Evolutionary conservation across 225 moss, liverwort and hornwort genomes (phyloP).

Genomic region (Antitrichia curtipendula): DNA sequence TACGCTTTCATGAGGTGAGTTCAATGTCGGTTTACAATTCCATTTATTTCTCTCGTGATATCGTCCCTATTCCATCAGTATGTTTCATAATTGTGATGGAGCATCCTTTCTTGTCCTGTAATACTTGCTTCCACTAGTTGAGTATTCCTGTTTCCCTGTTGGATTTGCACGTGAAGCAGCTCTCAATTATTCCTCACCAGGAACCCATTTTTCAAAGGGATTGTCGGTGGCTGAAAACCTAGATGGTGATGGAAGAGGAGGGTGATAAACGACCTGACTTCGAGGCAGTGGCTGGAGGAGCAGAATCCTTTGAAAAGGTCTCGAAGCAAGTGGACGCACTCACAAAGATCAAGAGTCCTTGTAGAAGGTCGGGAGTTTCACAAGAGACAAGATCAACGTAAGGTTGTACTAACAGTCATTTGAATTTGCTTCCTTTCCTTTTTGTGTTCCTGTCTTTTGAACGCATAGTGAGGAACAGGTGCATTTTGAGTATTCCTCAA

Average conservation of each 20-base stretch:
- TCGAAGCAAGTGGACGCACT: slow-evolving; percentile 66
- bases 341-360: slow-evolving; percentile 46
- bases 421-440: background rate
- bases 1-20: background rate
- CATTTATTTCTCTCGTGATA: background rate
- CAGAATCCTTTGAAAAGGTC: slow-evolving; percentile 47
- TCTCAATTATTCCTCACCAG: slow-evolving; percentile 38
- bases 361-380: slow-evolving; percentile 17
- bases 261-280: slow-evolving; percentile 14
- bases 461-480: no score
- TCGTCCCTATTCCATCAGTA: background rate
- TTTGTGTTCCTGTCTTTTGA: no score
- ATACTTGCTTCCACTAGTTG: background rate
- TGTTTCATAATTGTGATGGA: background rate
- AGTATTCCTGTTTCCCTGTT: background rate
- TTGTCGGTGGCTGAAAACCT: background rate
- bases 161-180: background rate
- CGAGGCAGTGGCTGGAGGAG: slow-evolving; percentile 39
- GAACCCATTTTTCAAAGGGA: background rate
- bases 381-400: background rate
- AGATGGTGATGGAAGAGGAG: background rate
- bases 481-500: no score
- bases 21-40: background rate
- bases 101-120: background rate
- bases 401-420: background rate